phyloP scores from a whole-genome alignment of 768 basidiomycete genomes.

The Leccinum boreale region DNA sequence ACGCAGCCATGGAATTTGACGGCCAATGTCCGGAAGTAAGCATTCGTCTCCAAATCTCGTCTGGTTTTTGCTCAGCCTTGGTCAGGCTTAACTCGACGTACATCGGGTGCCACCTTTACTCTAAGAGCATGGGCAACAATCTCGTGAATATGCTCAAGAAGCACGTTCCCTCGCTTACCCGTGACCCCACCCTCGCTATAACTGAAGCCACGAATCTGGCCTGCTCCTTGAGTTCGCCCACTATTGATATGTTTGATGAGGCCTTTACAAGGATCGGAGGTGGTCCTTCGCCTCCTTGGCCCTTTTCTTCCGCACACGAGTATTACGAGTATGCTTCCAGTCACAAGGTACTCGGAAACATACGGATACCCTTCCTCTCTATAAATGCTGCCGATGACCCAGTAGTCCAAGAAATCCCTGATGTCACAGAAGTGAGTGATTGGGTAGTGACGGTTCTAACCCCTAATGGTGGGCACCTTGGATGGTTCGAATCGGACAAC shows the following conservation, averaged over 20 bases:
- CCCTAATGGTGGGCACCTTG: conserved; percentile 69
- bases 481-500: conserved; percentile 68
- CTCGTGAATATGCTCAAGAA: conserved; percentile 54
- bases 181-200: conserved; percentile 50
- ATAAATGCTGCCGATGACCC: conserved; percentile 80
- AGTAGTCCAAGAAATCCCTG: conserved; percentile 61
- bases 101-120: conserved; percentile 64
- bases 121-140: conserved; percentile 76
- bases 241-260: conserved; percentile 57
- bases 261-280: conserved; percentile 66
- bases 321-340: conserved; percentile 57
- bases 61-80: conserved; percentile 4
- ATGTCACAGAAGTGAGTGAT: conserved; percentile 49
- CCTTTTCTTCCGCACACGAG: conserved; percentile 41
- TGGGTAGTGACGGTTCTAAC: conserved; percentile 63
- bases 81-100: conserved; percentile 54
- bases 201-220: conserved; percentile 46
- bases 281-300: conserved; percentile 58
- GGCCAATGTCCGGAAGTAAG: conserved; percentile 36
- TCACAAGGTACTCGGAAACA: conserved; percentile 52
- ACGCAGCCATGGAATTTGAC: conserved; percentile 49
- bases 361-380: conserved; percentile 72
- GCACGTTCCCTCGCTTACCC: conserved; percentile 45
- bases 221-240: conserved; percentile 48
- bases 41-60: conserved; percentile 9